These are phyloP conservation scores for Neonothopanus nambi DNA, from an alignment of 1,284 basidiomycete genomes.

Conservation along the genomic window DNA sequence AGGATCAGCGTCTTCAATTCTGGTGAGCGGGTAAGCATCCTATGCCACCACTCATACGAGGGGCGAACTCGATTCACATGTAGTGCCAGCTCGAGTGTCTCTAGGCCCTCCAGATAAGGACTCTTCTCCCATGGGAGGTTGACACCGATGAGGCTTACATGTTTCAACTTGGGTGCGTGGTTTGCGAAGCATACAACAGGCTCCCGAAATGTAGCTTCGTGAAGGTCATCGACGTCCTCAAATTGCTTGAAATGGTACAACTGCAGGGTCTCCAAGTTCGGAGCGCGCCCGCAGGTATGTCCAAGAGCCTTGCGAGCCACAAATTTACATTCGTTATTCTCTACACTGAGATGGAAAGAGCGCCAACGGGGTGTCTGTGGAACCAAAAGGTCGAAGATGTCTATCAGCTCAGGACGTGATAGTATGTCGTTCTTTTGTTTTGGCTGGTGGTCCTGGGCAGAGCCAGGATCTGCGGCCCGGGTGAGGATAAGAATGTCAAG, in stretches of 20 bases:
- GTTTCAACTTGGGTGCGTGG: slow-evolving; percentile 45
- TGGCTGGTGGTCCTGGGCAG: slow-evolving; percentile 39
- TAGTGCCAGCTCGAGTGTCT: slow-evolving; percentile 56
- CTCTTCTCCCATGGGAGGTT: slow-evolving; percentile 58
- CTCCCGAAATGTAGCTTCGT: slow-evolving; percentile 52
- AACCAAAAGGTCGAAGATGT: slow-evolving; percentile 49
- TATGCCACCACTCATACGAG: slow-evolving; percentile 50
- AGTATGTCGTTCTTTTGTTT: slow-evolving; percentile 21
- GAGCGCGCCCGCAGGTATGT: slow-evolving; percentile 46
- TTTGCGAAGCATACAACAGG: slow-evolving; percentile 57
- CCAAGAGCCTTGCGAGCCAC: slow-evolving; percentile 48
- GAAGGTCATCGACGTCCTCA: slow-evolving; percentile 46
- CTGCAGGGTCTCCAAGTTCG: slow-evolving; percentile 54
- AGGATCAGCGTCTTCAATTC: slow-evolving; percentile 47
- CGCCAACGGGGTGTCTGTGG: slow-evolving; percentile 54
- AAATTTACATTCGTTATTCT: slow-evolving; percentile 55
- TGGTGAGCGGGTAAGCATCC: slow-evolving; percentile 49
- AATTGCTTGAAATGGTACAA: slow-evolving; percentile 66
- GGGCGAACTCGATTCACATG: slow-evolving; percentile 59
- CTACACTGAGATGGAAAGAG: slow-evolving; percentile 57
- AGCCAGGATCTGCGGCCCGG: slow-evolving; percentile 44
- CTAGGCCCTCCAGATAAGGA: slow-evolving; percentile 50
- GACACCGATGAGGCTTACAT: slow-evolving; percentile 62
- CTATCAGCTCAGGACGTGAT: slow-evolving; percentile 41
- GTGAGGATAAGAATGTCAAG: slow-evolving; percentile 61